Base-by-base conservation (phyloP, 257 asterid genomes). In the Plantago elongata region DNA sequence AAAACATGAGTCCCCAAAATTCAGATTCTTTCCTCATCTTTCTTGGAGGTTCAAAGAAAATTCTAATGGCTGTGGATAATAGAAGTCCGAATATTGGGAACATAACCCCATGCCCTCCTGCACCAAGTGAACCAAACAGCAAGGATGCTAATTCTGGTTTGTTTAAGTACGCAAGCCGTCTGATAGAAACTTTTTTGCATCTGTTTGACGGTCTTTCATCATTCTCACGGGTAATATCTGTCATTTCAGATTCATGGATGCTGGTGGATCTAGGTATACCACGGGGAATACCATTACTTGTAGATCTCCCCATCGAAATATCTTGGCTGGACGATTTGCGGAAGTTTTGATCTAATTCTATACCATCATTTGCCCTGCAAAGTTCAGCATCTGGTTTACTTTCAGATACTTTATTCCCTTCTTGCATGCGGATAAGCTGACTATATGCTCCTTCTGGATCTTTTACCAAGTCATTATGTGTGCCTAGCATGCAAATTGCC, bases 71-170 rank as follows among this genome's bases (percentile, higher is more conserved):
- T 50, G 80, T 38, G 2, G 97, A 83, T 54, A 90, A 62, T 51
- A 87, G 46, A 48, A 90, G 90, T 13, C 92, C 95, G 16, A 90
- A 90, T 16, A 87, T 3, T 0, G 97, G 97, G 72, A 84, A 83
- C 40, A 78, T 13, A 16, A 87, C 51, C 4, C 95, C 97, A n/a
- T 81, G 75, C 27, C 51, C 55, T 5, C 72, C 72, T 11, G 95
- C 89, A 45, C 84, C 95, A 30, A 87, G 2, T 0, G 87, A 67
- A 49, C 95, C 97, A 60, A 81, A 64, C 3, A 84, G 50, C 73
- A 90, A 63, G 76, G 60, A 75, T 11, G 82, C 82, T 55, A 67
- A 11, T 65, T 87, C 95, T 0, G 92, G 95, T 60, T 84, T 87
- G 78, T 90, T 84, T 15, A 87, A 68, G 18, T 10, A 1, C 16